These are phyloP conservation scores for Trichoderma hamatum DNA, from an alignment of 2,329 filamentous ascomycete species.

Conservation along the genomic window DNA sequence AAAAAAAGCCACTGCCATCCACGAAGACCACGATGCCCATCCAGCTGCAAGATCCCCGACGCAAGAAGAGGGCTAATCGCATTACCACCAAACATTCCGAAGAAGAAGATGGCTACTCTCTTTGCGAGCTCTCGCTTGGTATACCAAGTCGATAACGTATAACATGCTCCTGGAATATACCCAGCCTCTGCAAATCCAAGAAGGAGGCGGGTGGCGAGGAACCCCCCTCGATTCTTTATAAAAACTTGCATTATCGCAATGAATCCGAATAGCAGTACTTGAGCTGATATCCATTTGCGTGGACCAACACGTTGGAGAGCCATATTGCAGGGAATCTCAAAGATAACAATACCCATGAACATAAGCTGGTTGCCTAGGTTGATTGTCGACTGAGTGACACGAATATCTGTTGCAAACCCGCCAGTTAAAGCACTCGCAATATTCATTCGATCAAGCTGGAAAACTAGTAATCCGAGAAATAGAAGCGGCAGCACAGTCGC, in stretches of 20 bases:
- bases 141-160: conserved; percentile 59
- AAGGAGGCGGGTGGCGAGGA: conserved; percentile 53
- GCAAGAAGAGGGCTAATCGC: conserved; percentile 45
- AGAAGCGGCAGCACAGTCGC: conserved; percentile 52
- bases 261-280: conserved; percentile 56
- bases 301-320: conserved; percentile 44
- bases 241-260: conserved; percentile 60
- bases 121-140: conserved; percentile 55
- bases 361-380: conserved; percentile 56
- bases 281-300: conserved; percentile 56
- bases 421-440: conserved; percentile 53
- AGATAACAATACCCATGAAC: conserved; percentile 53
- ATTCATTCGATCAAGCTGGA: conserved; percentile 49
- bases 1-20: conserved; percentile 64
- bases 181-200: conserved; percentile 58
- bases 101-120: conserved; percentile 58
- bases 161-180: conserved; percentile 57
- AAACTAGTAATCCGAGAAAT: conserved; percentile 53
- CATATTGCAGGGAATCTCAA: conserved; percentile 46
- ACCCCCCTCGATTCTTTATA: conserved; percentile 50
- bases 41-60: conserved; percentile 53
- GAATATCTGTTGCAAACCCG: conserved; percentile 54
- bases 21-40: conserved; percentile 48
- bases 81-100: conserved; percentile 56
- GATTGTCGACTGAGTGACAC: conserved; percentile 54